phyloP scores from a whole-genome alignment of 2,329 filamentous ascomycete genomes.

The Emmonsiellopsis sp. region DNA sequence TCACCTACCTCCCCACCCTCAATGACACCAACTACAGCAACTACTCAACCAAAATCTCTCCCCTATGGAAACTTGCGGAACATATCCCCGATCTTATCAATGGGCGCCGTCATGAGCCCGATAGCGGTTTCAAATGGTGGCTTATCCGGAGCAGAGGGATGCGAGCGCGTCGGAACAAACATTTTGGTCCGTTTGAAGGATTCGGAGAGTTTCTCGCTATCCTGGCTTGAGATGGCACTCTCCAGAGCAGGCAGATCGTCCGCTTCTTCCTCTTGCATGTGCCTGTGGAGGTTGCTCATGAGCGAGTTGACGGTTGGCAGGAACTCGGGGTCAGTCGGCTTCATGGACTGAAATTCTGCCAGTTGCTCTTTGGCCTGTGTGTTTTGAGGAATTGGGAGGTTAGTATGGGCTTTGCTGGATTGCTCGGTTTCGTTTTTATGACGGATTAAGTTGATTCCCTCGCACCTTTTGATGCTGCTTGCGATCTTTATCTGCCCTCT shows the following conservation, averaged over 20 bases:
- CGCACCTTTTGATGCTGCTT: slow-evolving; percentile 6
- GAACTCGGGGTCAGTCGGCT: slow-evolving; percentile 29
- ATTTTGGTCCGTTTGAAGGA: slow-evolving; percentile 43
- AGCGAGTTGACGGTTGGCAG: slow-evolving; percentile 30
- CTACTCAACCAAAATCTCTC: not conserved
- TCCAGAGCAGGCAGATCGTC: slow-evolving; percentile 40
- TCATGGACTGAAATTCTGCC: slow-evolving; percentile 38
- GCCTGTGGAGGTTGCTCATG: slow-evolving; percentile 32
- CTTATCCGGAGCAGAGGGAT: slow-evolving; percentile 39
- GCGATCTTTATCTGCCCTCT: slow-evolving; percentile 29
- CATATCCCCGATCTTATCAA: slow-evolving; percentile 45
- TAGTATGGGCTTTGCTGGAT: not conserved
- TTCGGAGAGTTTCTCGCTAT: slow-evolving; percentile 26
- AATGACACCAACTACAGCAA: not conserved
- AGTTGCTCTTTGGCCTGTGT: slow-evolving; percentile 40
- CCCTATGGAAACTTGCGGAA: slow-evolving; percentile 41
- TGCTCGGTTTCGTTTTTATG: not conserved
- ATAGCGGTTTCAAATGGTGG: slow-evolving; percentile 47
- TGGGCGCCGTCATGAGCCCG: slow-evolving; percentile 45
- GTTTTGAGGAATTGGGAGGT: not conserved
- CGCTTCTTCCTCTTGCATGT: slow-evolving; percentile 42
- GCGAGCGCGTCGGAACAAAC: slow-evolving; percentile 41
- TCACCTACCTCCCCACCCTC: not conserved
- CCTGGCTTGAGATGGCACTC: slow-evolving; percentile 21
- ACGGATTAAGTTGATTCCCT: slow-evolving; percentile 7